Base-by-base conservation (phyloP, 1,284 basidiomycete species). In the Retiboletus flavoniger region DNA sequence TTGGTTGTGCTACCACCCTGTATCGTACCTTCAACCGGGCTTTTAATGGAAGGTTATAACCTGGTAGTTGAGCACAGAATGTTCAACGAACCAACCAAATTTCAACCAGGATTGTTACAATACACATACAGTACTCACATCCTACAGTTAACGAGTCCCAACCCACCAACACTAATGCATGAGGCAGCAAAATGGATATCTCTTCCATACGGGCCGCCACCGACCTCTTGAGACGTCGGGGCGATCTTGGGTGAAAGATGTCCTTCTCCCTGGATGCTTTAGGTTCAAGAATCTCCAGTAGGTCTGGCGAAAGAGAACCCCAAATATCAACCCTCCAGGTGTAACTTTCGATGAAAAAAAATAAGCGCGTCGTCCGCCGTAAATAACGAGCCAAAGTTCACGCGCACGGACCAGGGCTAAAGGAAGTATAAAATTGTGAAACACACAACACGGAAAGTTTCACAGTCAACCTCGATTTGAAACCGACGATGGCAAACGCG, bases 321-420 rank as follows among this genome's bases (percentile, higher is more conserved):
- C 84, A 87, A 87, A 87, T 85, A 85, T 84, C 80, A 78, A 76
- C 76, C 74, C 63, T 68, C 74, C 73, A 83, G 84, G 85, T 85
- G 79, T 76, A 70, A 86, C 83, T 87, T 87, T 85, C 82, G 73
- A 74, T 73, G 56, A 70, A 57, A 56, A 51, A 50, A 43, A 16
- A 2, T 2, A 28, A 19, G 1, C 0, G 3, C 16, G 3, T 26
- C 32, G 31, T 35, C 39, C 28, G 53, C 34, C 63, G 1, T 71
- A 64, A 72, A 73, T 74, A 71, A 54, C 9, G 13, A 29, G 16
- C 38, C 6, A 11, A 34, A 19, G 35, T 61, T 63, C 60, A 28
- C 61, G 74, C 76, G 83, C 83, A 85, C 82, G 79, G 83, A 83
- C 81, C 83, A 80, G 6, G 44, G 13, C 24, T 35, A 24, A 13